phyloP scores from a whole-genome alignment of 345 rosid genomes.

The Orychophragmus violaceus region DNA sequence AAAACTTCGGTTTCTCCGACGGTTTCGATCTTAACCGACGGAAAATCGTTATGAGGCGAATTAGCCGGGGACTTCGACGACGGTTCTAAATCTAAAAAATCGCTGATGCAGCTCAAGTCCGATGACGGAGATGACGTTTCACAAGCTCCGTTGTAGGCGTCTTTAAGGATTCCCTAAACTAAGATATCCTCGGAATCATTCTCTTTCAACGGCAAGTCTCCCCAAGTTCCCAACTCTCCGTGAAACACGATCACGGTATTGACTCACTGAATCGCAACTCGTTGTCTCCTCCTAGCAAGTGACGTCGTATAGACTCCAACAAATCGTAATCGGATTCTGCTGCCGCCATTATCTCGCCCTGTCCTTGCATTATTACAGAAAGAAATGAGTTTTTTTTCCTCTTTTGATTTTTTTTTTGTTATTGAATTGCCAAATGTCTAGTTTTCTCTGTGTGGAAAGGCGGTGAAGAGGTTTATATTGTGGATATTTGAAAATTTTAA shows the following conservation, averaged over 20 bases:
- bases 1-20: background rate
- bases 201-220: slow-evolving; percentile 77
- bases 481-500: background rate
- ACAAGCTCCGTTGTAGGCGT: slow-evolving; percentile 39
- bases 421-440: background rate
- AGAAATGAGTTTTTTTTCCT: background rate
- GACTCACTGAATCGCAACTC: slow-evolving; percentile 13
- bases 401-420: no score
- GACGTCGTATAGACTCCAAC: slow-evolving; percentile 45
- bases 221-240: slow-evolving; percentile 86
- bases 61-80: background rate
- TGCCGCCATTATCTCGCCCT: background rate
- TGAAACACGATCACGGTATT: slow-evolving; percentile 32
- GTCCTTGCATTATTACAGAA: slow-evolving; percentile 34
- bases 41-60: background rate
- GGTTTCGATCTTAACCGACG: slow-evolving; percentile 30
- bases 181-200: slow-evolving; percentile 79
- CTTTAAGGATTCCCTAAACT: slow-evolving; percentile 51
- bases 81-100: background rate
- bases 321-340: slow-evolving; percentile 42
- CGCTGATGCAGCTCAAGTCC: slow-evolving; percentile 9
- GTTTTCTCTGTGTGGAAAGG: background rate
- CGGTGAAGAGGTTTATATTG: slow-evolving; percentile 11
- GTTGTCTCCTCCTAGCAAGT: slow-evolving; percentile 39
- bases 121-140: slow-evolving; percentile 50